These are phyloP conservation scores for Sodiomyces alkalinus DNA, from an alignment of 2,329 filamentous ascomycete species.

Conservation along the genomic window DNA sequence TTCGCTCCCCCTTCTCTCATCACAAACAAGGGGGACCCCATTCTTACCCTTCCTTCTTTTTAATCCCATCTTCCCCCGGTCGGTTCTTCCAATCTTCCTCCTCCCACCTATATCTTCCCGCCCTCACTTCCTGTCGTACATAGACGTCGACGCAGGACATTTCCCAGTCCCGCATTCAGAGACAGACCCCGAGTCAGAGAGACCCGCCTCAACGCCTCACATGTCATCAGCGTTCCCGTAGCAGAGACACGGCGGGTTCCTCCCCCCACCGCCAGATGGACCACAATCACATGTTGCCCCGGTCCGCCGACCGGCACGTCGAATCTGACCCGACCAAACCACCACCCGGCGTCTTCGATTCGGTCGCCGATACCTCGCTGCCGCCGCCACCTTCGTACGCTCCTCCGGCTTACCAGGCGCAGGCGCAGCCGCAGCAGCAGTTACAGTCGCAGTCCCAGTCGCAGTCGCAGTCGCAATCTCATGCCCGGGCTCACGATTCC, in stretches of 20 bases:
- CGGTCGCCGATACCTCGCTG: slow-evolving; percentile 9
- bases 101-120: too few relatives aligned
- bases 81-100: too few relatives aligned
- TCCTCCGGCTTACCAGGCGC: slow-evolving; percentile 18
- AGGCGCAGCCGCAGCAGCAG: neutral
- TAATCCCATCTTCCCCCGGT: too few relatives aligned
- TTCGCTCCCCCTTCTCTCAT: too few relatives aligned
- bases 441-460: slow-evolving; percentile 10
- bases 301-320: slow-evolving; percentile 12
- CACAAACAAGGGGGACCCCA: too few relatives aligned
- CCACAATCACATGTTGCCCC: slow-evolving; percentile 30
- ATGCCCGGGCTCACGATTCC: slow-evolving; percentile 19
- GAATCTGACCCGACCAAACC: neutral
- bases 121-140: too few relatives aligned
- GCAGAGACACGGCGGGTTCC: too few relatives aligned
- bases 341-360: too few relatives aligned
- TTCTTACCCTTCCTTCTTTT: slow-evolving; percentile 1
- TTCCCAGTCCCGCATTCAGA: too few relatives aligned
- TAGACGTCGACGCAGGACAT: too few relatives aligned
- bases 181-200: too few relatives aligned
- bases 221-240: slow-evolving; percentile 3
- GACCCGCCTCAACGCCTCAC: neutral
- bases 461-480: too few relatives aligned
- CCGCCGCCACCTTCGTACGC: slow-evolving; percentile 17
- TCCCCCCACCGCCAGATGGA: slow-evolving; percentile 21